Evolutionary conservation across 371 early-diverging fungal genomes (phyloP).

Genomic region (Synchytrium microbalum): DNA sequence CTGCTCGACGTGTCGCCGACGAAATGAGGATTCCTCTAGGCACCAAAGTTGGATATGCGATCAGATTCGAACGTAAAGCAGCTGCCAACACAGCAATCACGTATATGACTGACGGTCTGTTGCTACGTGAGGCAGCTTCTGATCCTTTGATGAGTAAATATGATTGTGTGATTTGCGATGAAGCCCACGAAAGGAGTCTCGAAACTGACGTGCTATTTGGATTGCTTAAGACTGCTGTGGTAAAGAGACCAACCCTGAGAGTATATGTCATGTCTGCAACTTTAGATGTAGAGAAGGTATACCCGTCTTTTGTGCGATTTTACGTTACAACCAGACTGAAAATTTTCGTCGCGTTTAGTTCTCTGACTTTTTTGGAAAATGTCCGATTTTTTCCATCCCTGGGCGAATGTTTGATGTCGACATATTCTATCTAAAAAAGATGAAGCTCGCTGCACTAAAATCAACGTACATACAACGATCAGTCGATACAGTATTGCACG

Average conservation of each 20-base stretch:
- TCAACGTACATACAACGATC: conserved; percentile 57
- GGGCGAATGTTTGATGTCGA: conserved; percentile 75
- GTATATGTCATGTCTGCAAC: conserved; percentile 81
- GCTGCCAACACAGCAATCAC: conserved; percentile 57
- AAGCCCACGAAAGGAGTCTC: conserved; percentile 91
- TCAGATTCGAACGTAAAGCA: not conserved
- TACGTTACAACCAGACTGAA: conserved; percentile 34
- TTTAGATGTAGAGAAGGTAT: conserved; percentile 47
- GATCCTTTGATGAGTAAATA: conserved; percentile 57
- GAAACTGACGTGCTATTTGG: conserved; percentile 93
- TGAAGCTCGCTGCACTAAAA: conserved; percentile 51
- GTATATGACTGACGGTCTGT: conserved; percentile 90
- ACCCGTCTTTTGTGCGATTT: conserved; percentile 25
- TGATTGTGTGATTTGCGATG: conserved; percentile 77
- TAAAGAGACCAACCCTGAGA: conserved; percentile 43
- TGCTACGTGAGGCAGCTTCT: conserved; percentile 65
- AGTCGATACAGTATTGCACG: conserved; percentile 69
- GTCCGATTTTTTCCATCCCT: conserved; percentile 76
- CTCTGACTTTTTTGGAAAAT: conserved; percentile 64
- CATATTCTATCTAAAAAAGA: conserved; percentile 52
- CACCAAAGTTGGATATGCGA: not conserved
- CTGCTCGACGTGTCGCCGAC: conserved; percentile 35
- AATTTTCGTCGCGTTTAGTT: no score
- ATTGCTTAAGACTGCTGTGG: conserved; percentile 56
- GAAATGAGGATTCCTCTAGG: not conserved